phyloP scores from a whole-genome alignment of 139 green algal species.

The Tetradesmus lagerheimii region DNA sequence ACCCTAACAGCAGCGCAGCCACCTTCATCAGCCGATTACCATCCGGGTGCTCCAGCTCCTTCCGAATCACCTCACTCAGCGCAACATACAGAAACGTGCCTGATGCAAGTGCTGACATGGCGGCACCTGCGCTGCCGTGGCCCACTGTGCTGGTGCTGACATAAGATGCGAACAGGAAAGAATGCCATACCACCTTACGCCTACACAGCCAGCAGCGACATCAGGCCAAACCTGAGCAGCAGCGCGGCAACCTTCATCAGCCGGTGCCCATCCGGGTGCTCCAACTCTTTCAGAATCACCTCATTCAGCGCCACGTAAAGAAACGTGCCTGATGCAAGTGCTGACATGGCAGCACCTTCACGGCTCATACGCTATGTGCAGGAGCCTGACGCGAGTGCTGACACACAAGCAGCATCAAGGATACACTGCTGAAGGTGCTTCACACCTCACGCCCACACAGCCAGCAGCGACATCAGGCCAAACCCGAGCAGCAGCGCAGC shows the following conservation, averaged over 20 bases:
- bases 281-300: constrained; percentile 82
- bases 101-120: constrained; percentile 76
- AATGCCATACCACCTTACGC: too few species aligned
- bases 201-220: constrained; percentile 65
- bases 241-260: constrained; percentile 72
- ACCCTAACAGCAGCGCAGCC: constrained; percentile 70
- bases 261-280: constrained; percentile 52
- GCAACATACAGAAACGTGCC: constrained; percentile 91
- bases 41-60: constrained; percentile 69
- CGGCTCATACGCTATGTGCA: not conserved
- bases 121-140: constrained; percentile 58
- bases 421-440: too few species aligned
- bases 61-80: constrained; percentile 87
- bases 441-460: constrained; percentile 81
- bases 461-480: constrained; percentile 81
- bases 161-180: too few species aligned
- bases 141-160: constrained; percentile 58
- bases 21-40: constrained; percentile 68
- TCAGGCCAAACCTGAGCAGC: constrained; percentile 69
- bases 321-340: constrained; percentile 82
- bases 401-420: too few species aligned
- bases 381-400: too few species aligned
- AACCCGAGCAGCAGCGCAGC: constrained; percentile 73
- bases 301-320: constrained; percentile 91
- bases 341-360: constrained; percentile 64